Conservation (phyloP, 768 basidiomycete species). For the Scleroderma citrinum region DNA sequence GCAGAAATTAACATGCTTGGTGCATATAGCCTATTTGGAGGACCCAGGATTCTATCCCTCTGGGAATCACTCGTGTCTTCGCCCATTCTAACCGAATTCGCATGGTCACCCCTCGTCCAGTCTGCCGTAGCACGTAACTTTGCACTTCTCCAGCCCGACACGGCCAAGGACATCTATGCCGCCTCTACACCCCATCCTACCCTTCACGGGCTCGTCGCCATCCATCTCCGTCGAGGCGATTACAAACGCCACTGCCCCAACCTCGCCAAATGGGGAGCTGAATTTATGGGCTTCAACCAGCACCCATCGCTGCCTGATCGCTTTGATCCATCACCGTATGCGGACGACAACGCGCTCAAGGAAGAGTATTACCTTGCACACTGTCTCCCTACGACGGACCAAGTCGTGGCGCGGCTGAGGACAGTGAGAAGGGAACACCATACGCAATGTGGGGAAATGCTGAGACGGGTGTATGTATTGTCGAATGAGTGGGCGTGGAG, state of each 20-base stretch:
- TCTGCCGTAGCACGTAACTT: constrained; percentile 46
- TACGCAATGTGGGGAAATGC: constrained; percentile 5
- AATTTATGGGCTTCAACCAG: constrained; percentile 44
- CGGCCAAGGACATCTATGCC: constrained; percentile 17
- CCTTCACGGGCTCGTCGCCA: constrained; percentile 41
- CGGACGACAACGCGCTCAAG: constrained; percentile 5
- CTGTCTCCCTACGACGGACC: constrained; percentile 37
- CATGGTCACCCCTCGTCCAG: constrained; percentile 49
- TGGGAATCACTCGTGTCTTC: constrained; percentile 40
- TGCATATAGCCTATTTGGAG: constrained; percentile 39
- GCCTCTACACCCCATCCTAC: constrained; percentile 15
- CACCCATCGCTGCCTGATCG: constrained; percentile 35
- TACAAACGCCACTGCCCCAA: constrained; percentile 47
- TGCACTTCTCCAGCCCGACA: constrained; percentile 32
- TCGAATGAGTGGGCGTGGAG: constrained; percentile 47
- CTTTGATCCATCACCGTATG: constrained; percentile 25
- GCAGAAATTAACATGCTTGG: not conserved
- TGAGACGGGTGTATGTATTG: constrained; percentile 40
- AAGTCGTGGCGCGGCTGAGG: constrained; percentile 37
- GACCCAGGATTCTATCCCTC: constrained; percentile 34
- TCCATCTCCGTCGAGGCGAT: constrained; percentile 53
- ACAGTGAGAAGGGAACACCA: constrained; percentile 29
- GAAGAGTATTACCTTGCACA: constrained; percentile 35
- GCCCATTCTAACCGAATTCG: constrained; percentile 44
- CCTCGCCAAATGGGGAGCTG: constrained; percentile 35